Evolutionary conservation across 805 yeast species (phyloP).

Genomic region (Pichia paraexigua): DNA sequence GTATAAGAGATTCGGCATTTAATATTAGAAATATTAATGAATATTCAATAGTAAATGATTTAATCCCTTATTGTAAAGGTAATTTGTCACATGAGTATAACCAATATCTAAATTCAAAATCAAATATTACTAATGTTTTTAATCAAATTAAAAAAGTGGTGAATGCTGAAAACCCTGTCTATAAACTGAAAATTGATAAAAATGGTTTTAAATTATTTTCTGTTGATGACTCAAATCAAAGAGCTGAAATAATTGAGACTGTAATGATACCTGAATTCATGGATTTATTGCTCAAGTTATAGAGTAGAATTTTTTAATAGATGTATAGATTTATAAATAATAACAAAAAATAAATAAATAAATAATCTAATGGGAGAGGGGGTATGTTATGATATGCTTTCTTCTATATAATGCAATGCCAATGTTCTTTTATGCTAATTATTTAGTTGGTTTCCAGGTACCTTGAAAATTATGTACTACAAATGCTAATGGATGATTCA

Average conservation of each 20-base stretch:
- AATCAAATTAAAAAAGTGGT: neutral
- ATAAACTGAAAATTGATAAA: slow-evolving; percentile 2
- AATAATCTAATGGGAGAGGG: neutral
- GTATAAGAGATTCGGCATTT: slow-evolving; percentile 12
- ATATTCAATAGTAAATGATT: slow-evolving; percentile 7
- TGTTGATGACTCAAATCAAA: neutral
- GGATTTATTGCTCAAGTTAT: neutral
- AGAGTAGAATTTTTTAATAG: neutral
- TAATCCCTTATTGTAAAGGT: slow-evolving; percentile 3
- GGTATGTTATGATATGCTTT: neutral
- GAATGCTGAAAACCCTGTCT: slow-evolving; percentile 1
- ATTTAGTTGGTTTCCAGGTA: slow-evolving; percentile 41
- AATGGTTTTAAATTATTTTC: neutral
- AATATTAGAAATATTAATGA: slow-evolving; percentile 7
- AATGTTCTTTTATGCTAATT: neutral
- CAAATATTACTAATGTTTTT: slow-evolving; percentile 7
- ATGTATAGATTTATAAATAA: no score
- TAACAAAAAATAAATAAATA: neutral
- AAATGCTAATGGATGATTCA: slow-evolving; percentile 42
- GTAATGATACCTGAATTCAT: slow-evolving; percentile 2
- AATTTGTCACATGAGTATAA: slow-evolving; percentile 6
- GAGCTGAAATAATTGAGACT: neutral
- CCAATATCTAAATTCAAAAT: slow-evolving; percentile 2
- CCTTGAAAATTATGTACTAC: slow-evolving; percentile 61
- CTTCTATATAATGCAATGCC: neutral